Evolutionary conservation across 768 basidiomycete genomes (phyloP).

Genomic region (Naganishia kalamii): DNA sequence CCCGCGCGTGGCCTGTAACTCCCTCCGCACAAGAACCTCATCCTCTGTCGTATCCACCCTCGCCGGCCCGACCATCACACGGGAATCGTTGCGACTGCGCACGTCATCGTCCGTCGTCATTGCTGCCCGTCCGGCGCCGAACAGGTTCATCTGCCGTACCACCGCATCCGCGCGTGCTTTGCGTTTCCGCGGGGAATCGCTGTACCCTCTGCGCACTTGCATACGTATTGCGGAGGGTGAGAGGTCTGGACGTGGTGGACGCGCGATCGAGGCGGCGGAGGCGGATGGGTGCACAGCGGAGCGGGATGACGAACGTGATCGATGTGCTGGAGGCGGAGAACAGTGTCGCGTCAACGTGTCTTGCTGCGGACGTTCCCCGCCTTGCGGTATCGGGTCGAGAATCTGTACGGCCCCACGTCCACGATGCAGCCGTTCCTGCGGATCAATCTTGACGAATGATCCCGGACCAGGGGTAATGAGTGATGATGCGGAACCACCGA

Average conservation of each 20-base stretch:
- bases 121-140: neutral
- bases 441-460: conserved; percentile 7
- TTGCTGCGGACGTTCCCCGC: neutral
- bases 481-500: conserved; percentile 20
- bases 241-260: neutral
- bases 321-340: conserved; percentile 18
- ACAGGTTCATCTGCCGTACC: neutral
- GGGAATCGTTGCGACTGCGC: neutral
- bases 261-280: neutral
- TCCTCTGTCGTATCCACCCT: neutral
- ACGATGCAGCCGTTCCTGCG: conserved; percentile 5
- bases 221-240: conserved; percentile 20
- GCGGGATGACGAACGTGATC: conserved; percentile 1
- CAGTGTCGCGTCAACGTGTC: conserved; percentile 23
- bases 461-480: neutral
- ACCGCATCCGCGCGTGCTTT: conserved; percentile 3
- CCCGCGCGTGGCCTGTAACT: conserved; percentile 8
- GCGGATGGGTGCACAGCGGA: neutral
- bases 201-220: conserved; percentile 13
- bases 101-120: conserved; percentile 15
- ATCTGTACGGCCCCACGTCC: conserved; percentile 24
- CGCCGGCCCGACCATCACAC: neutral
- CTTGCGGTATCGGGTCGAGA: conserved; percentile 3
- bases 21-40: neutral
- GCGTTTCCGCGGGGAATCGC: conserved; percentile 8